Evolutionary conservation across 2,329 filamentous ascomycete genomes (phyloP).

Genomic region (Chrysoporthe cubensis): DNA sequence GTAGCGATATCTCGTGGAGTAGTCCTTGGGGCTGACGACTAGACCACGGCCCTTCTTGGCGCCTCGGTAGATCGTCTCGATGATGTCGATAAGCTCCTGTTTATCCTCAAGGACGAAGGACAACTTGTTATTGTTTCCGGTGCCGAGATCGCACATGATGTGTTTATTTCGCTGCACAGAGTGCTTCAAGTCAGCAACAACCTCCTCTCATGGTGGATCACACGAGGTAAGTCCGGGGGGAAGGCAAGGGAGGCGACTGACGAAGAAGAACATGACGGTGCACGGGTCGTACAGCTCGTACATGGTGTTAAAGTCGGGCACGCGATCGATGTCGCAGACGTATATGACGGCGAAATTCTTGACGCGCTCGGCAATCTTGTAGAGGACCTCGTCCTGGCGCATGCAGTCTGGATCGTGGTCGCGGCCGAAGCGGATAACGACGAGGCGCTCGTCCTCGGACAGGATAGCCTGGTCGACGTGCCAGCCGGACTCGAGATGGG

Average conservation of each 20-base stretch:
- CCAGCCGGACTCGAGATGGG: conserved; percentile 90
- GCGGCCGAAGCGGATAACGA: conserved; percentile 91
- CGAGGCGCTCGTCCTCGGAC: conserved; percentile 70
- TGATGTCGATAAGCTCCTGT: conserved; percentile 97
- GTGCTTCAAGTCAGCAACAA: background rate
- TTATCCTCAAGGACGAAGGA: conserved; percentile 98
- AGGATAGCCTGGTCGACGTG: conserved; percentile 97
- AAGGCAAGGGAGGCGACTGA: background rate
- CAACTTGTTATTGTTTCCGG: conserved; percentile 97
- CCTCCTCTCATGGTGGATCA: conserved; percentile 9
- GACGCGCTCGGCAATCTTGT: conserved; percentile 88
- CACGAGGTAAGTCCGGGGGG: background rate
- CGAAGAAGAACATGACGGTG: conserved; percentile 89
- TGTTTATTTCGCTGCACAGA: conserved; percentile 85
- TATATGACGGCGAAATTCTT: conserved; percentile 95
- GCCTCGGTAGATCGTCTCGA: conserved; percentile 97
- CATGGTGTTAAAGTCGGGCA: conserved; percentile 95
- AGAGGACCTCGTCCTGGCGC: conserved; percentile 87
- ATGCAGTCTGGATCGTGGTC: conserved; percentile 79
- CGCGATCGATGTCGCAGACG: conserved; percentile 87
- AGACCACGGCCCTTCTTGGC: conserved; percentile 97
- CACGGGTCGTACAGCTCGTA: conserved; percentile 76
- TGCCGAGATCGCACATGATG: conserved; percentile 98
- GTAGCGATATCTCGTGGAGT: conserved; percentile 70
- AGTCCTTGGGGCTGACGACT: conserved; percentile 91